Evolutionary conservation across 495 filamentous ascomycete genomes (phyloP), one percentile per base, ranked within the genome.

Genomic region (Xylaria venustula): DNA sequence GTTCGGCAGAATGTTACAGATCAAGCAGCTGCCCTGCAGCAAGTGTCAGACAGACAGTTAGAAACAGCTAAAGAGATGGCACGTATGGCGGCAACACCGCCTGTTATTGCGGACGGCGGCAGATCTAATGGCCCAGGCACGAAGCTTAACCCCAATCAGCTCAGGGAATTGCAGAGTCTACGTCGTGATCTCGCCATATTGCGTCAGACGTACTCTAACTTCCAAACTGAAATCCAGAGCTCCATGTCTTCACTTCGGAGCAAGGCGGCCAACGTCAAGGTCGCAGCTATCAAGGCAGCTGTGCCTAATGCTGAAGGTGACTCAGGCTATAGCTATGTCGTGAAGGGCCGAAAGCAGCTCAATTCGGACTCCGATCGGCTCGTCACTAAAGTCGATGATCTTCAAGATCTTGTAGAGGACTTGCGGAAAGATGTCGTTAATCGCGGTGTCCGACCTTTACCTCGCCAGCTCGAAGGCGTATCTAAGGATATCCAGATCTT

Each of bases 391-490:
- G 93, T 99, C 14, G 94, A 99, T 70, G 92, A 97, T 67, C 85
- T 99, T 17, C 93, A 97, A 75, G 95, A 99, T 70, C 77, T 94
- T 44, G 89, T 99, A 32, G 94, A 99, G 71, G 95, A 98, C 71
- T 85, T 99, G 28, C 91, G 94, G 58, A 98, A 98, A 77, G 94
- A 98, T 70, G 95, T 98, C 42, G 94, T 99, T 37, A 80, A 81
- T 42, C 91, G 95, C 62, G 94, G 94, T 50, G 94, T 98, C 42
- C 88, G 95, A 40, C 94, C 94, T 12, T 80, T 93, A 3, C 93
- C 93, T n/a, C 83, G 91, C 19, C 92, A 96, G 74, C 83, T 99
- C 55, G 93, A 97, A 71, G 79, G 73, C 44, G 92, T 97, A 17
- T 85, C 88, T 58, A 93, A 93, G 67, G 93, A 97, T 64, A 90